phyloP scores from a whole-genome alignment of 163 green algal genomes.

The Coccomyxa subellipsoidea region DNA sequence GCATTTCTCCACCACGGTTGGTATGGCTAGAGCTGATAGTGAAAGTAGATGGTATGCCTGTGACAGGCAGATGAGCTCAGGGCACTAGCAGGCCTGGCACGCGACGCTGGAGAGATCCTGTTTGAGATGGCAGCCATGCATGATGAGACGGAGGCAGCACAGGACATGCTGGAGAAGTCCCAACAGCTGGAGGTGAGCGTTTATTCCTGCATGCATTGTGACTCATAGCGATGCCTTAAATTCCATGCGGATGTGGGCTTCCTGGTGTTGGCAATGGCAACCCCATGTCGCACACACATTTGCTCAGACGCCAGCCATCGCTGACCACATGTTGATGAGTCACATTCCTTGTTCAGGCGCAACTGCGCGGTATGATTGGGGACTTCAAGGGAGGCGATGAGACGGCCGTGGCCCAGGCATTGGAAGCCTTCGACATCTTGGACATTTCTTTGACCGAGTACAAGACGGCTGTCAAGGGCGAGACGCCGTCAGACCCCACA shows the following conservation, averaged over 20 bases:
- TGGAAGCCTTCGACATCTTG: conserved; percentile 52
- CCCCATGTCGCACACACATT: no score
- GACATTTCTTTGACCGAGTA: conserved; percentile 41
- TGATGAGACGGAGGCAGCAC: conserved; percentile 29
- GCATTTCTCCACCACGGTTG: no score
- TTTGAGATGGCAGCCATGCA: conserved; percentile 62
- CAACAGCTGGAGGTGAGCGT: conserved; percentile 49
- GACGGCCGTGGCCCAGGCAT: conserved; percentile 22
- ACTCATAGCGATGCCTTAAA: no score
- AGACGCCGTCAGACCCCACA: background rate
- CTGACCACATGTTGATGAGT: background rate
- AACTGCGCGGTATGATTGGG: conserved; percentile 53
- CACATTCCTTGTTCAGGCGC: conserved; percentile 33
- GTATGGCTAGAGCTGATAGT: background rate
- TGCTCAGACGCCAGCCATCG: background rate
- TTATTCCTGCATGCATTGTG: no score
- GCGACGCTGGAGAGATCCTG: conserved; percentile 51
- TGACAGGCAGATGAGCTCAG: conserved; percentile 47
- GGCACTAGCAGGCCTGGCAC: conserved; percentile 31
- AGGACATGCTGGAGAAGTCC: conserved; percentile 48
- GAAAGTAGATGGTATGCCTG: background rate
- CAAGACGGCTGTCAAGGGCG: background rate
- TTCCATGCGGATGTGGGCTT: no score
- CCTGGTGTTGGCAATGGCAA: no score
- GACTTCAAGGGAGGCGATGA: conserved; percentile 52